Percentiles rank a stretch among this genome's conserved stretches.
Conservation (phyloP, 768 basidiomycete species). For the Boletus reticuloceps region DNA sequence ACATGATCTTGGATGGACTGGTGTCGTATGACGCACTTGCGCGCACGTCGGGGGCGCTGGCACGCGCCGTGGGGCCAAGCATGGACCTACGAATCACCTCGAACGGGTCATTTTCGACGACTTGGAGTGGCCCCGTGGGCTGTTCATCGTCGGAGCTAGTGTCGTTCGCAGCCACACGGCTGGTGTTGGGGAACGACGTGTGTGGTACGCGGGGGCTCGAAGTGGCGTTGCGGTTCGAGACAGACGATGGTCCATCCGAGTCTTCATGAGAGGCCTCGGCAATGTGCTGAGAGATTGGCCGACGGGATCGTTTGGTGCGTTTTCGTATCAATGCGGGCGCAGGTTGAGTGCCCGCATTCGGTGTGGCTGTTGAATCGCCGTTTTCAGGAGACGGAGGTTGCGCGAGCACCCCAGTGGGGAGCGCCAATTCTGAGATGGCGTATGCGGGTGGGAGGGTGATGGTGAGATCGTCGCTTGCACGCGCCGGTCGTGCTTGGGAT, state of each 20-base stretch:
- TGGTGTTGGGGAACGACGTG: neutral
- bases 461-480: constrained; percentile 7
- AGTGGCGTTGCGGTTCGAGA: neutral
- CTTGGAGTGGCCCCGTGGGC: constrained; percentile 13
- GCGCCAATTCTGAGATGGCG: constrained; percentile 24
- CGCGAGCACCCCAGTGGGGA: constrained; percentile 23
- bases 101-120: constrained; percentile 28
- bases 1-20: neutral
- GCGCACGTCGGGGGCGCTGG: constrained; percentile 5
- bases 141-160: constrained; percentile 20
- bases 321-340: neutral
- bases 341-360: neutral
- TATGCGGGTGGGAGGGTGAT: constrained; percentile 26
- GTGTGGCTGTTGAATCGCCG: neutral
- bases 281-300: constrained; percentile 27
- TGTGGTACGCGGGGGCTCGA: neutral
- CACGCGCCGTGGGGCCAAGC: neutral
- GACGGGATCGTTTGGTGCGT: constrained; percentile 7
- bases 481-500: neutral
- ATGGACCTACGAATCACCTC: constrained; percentile 12
- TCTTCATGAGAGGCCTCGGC: constrained; percentile 24
- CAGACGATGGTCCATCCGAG: neutral
- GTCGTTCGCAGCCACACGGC: constrained; percentile 1
- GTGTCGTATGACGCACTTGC: neutral
- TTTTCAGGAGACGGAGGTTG: neutral